A percentile compares a stretch with the other conserved stretches of the same genome.
Conservation (phyloP, 805 yeast genomes). For the Metschnikowia lunata region DNA sequence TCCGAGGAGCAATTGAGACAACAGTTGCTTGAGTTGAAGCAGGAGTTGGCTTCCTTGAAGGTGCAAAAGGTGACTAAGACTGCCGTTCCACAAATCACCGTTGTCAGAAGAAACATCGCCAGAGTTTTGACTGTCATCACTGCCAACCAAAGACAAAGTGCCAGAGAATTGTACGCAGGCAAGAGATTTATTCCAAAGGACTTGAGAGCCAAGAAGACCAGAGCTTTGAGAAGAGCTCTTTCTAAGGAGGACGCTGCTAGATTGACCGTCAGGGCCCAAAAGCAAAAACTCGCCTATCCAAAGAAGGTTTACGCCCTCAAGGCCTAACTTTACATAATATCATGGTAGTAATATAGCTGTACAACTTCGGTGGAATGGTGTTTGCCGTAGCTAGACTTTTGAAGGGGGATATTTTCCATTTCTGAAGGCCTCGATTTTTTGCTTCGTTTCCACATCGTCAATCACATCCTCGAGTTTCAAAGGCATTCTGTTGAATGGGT, state of each 20-base stretch:
- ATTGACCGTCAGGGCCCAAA: constrained; percentile 84
- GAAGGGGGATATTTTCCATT: constrained; percentile 23
- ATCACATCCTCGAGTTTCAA: constrained; percentile 81
- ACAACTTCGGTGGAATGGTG: constrained; percentile 8
- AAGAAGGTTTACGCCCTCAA: constrained; percentile 97
- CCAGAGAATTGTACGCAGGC: constrained; percentile 91
- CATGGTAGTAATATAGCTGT: constrained; percentile 21
- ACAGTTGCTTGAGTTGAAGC: constrained; percentile 93
- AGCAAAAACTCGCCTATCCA: constrained; percentile 95
- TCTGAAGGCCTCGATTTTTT: constrained; percentile 56
- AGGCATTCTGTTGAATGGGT: constrained; percentile 95
- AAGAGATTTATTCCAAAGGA: constrained; percentile 97
- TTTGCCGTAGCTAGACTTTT: too few relatives aligned
- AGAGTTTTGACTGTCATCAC: constrained; percentile 95
- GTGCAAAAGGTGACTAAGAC: constrained; percentile 93
- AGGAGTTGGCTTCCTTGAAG: constrained; percentile 92
- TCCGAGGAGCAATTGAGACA: constrained; percentile 94
- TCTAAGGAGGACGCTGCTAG: constrained; percentile 79
- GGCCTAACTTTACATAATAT: constrained; percentile 58
- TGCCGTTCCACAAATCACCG: constrained; percentile 92
- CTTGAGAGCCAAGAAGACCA: constrained; percentile 98
- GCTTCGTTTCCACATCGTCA: constrained; percentile 68
- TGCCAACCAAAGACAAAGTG: constrained; percentile 93
- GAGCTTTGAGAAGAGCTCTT: constrained; percentile 98
- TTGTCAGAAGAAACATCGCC: constrained; percentile 98